Base-by-base conservation (phyloP, 2,329 filamentous ascomycete genomes). In the Coleophoma crateriformis region DNA sequence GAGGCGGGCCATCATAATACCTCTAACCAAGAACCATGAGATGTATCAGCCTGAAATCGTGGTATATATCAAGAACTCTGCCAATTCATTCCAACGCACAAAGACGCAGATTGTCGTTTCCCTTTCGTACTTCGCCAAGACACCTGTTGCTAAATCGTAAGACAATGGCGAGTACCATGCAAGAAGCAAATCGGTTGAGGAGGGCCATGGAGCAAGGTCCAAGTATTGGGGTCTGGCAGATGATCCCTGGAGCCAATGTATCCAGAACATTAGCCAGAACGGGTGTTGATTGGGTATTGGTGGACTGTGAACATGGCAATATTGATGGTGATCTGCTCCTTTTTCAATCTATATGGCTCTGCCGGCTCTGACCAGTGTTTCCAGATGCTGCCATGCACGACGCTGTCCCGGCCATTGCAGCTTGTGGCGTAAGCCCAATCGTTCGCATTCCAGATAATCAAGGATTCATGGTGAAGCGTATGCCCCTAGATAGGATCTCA, bases 221-320 rank as follows among this genome's bases (percentile, higher is more conserved):
- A 6, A 74, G 77, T 45, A 70, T 82, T 56, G 81, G 81, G 3
- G 70, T 77, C 47, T 85, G 60, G 81, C 81, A 85, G 67, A 82
- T 82, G 71, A 66, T 84, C 48, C 81, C 81, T 0, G 78, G 80
- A 0, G 71, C 74, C 41, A 83, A 84, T 53, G 67, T 84, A 12
- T 80, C 81, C 5, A 73, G 81, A 47, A 65, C 75, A 15, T 68
- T 88, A 44, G 82, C 85, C 2, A 71, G 80, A 48, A 76, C 75
- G 3, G 84, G 82, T 1, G 73, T 84, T 1, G 84, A 87, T 61
- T 87, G 84, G 75, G 78, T 88, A 10, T 71, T 85, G 64, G 78
- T 80, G 22, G 78, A 80, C 60, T 78, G 76, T 58, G 76, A 78
- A 52, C 78, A 81, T 60, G 78, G 78, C 7, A 78, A 75, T 48